phyloP scores from a whole-genome alignment of 306 rosid genomes.

The Malus orientalis region DNA sequence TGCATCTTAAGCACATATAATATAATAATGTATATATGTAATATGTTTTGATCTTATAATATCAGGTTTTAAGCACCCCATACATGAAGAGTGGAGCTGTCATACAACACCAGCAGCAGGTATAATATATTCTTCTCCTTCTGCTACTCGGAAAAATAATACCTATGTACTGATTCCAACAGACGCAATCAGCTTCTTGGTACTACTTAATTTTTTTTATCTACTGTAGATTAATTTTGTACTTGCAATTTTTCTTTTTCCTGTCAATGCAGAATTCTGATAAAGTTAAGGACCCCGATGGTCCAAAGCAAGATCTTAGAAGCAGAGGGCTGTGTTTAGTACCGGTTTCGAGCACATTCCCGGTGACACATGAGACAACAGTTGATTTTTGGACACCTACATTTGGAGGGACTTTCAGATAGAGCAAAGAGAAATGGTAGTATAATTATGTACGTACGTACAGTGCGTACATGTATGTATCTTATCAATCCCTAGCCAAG shows the following conservation, averaged over 20 bases:
- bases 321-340: constrained; percentile 93
- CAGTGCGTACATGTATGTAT: background rate
- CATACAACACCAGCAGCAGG: constrained; percentile 79
- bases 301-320: constrained; percentile 79
- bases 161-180: background rate
- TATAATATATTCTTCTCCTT: constrained; percentile 16
- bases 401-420: constrained; percentile 80
- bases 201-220: background rate
- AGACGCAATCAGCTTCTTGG: background rate
- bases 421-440: constrained; percentile 11
- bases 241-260: background rate
- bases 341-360: constrained; percentile 88
- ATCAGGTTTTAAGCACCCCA: constrained; percentile 77
- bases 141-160: background rate
- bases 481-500: constrained; percentile 63
- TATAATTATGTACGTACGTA: background rate
- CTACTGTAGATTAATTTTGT: background rate
- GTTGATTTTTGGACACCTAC: constrained; percentile 98
- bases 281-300: constrained; percentile 58
- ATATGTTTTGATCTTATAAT: background rate
- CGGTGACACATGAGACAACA: constrained; percentile 75
- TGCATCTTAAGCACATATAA: background rate
- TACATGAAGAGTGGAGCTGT: constrained; percentile 92
- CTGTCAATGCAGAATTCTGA: constrained; percentile 46
- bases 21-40: background rate